Evolutionary conservation across 179 eudicot genomes (phyloP), one percentile per base, ranked within the genome.

Genomic region (Beta corolliflora): DNA sequence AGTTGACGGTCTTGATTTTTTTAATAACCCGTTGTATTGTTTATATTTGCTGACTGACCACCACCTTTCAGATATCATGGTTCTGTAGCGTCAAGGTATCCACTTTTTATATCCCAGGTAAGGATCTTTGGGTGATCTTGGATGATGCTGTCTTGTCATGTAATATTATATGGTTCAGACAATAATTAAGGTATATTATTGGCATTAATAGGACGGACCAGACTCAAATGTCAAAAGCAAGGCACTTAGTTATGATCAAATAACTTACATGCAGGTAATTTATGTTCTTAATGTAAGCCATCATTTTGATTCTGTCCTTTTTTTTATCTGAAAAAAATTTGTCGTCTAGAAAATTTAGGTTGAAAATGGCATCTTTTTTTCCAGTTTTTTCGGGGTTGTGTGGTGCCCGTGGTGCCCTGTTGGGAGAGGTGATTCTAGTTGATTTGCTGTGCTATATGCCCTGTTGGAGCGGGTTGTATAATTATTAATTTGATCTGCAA

Each of bases 241-340:
- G 86, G 98, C 98, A 56, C 84, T 94, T 83, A 91, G 92, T 77
- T 94, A 86, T 86, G 87, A 89, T 81, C 91, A 90, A 84, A 84
- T 92, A 79, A 90, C 92, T 52, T 92, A 92, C 88, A 90, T 96
- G 98, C 99, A 96, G 95, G 99, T 94, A 87, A 55, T 21, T 11
- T 66, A 60, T 53, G 59, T 59, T 73, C 53, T 25, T 36, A 18
- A 18, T 53, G 67, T 25, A 79, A 59, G 79, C 13, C 54, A 45
- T 74, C 71, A 2, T 54, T 45, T 54, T 15, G 12, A 31, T 29
- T 60, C 44, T 15, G 16, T 31, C 31, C 45, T 19, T 29, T 78
- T 68, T 41, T 44, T 36, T 36, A 36, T 36, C 41, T 36, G 41
- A 67, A n/a, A 41, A 12, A 29, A 29, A 29, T 56, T 50, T 52